These are phyloP conservation scores for Diaporthe batatas DNA, from an alignment of 2,329 filamentous ascomycete species.

Conservation along the genomic window DNA sequence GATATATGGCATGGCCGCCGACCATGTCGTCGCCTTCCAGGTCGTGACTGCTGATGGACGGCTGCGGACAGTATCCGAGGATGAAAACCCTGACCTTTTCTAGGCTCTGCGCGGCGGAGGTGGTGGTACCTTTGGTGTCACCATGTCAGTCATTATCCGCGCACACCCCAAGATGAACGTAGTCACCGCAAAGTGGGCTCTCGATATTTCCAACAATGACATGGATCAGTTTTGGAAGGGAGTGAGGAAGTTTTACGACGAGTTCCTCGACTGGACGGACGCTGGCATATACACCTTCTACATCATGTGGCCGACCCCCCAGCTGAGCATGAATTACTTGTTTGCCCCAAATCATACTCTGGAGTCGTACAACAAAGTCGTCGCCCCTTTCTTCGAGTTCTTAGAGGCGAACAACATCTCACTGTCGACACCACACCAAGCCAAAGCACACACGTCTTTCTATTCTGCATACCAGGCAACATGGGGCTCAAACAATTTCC, in stretches of 20 bases:
- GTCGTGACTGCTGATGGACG: constrained; percentile 61
- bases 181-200: constrained; percentile 11
- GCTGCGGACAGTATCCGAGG: constrained; percentile 55
- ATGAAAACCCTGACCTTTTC: constrained; percentile 60
- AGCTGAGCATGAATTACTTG: constrained; percentile 17
- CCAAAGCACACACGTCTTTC: constrained; percentile 1
- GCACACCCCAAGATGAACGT: constrained; percentile 42
- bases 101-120: constrained; percentile 64
- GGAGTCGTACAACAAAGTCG: constrained; percentile 2
- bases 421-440: neutral
- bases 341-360: neutral
- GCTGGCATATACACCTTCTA: constrained; percentile 6
- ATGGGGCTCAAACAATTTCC: constrained; percentile 6
- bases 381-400: constrained; percentile 8
- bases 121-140: constrained; percentile 53
- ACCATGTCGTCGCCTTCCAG: constrained; percentile 62
- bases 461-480: constrained; percentile 11
- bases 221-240: neutral
- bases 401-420: constrained; percentile 7
- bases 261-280: neutral
- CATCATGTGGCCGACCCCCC: constrained; percentile 9
- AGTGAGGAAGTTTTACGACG: constrained; percentile 58
- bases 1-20: constrained; percentile 62
- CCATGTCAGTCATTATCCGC: constrained; percentile 46
- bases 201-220: constrained; percentile 10